Evolutionary conservation across 345 rosid genomes (phyloP), one percentile per base, ranked within the genome.

Genomic region (Gossypium anomalum): DNA sequence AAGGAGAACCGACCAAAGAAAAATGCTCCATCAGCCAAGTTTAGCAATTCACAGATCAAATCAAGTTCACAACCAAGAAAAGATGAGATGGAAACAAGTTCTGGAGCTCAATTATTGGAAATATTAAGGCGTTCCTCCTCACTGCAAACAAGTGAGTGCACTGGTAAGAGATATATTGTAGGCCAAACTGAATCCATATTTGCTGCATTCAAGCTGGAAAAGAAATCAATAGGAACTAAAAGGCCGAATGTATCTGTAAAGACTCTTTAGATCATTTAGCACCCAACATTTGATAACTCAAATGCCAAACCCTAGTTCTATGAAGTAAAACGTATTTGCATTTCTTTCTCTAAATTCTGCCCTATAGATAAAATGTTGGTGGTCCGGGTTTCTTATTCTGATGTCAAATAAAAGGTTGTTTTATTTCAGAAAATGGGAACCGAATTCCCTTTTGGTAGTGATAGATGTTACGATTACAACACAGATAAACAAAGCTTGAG

Each of bases 191-290:
- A 89, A 76, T 87, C 91, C 45, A 82, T 95, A 72, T 90, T 89
- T 81, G 86, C 94, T 77, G 89, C 98, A 23, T 95, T 95, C 82
- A 90, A 89, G 73, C 20, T 91, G 86, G 97, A 86, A 27, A 83
- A 78, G 78, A 89, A 84, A 75, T 57, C 79, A 13, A 56, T 77
- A 15, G 79, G 81, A 81, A 70, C 63, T 48, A 83, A 75, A 38
- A 10, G 27, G 59, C 77, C 65, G 69, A 57, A 43, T 23, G 38
- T 62, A 49, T 45, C 67, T 16, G 4, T 62, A 49, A 74, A 29
- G 23, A 49, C 34, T 47, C 27, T 73, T 10, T 58, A 72, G 56
- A 52, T 52, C 34, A 52, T 53, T 11, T 44, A 29, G 27, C n/a
- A 52, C 48, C 3, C 11, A 29, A 29, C 45, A 48, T 48, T 23